A percentile compares a stretch with the other conserved stretches of the same genome.
These are phyloP conservation scores for Yamadazyma endophytica DNA, from an alignment of 805 yeast species.

Conservation along the genomic window DNA sequence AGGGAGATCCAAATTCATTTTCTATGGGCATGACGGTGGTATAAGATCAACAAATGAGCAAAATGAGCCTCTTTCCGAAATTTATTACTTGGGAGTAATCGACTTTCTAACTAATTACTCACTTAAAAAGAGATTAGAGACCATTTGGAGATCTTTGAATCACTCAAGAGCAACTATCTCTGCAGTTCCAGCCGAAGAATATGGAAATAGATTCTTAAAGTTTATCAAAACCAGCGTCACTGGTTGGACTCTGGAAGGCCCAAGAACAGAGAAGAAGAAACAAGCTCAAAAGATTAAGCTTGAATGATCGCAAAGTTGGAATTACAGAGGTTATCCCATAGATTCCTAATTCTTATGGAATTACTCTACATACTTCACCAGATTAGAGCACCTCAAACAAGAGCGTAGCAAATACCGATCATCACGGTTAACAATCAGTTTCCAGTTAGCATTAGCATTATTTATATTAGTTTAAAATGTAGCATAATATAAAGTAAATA, in stretches of 20 bases:
- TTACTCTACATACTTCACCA: too few species aligned
- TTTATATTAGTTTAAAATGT: conserved; percentile 3
- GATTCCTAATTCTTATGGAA: too few species aligned
- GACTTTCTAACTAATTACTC: conserved; percentile 88
- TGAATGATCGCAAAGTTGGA: not conserved
- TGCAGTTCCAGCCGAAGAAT: conserved; percentile 87
- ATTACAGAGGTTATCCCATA: not conserved
- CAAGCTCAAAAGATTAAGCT: not conserved
- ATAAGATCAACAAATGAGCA: conserved; percentile 64
- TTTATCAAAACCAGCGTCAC: conserved; percentile 49
- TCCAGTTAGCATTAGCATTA: too few species aligned
- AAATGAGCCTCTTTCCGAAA: conserved; percentile 56
- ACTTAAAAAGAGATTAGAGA: conserved; percentile 71
- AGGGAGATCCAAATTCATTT: conserved; percentile 49
- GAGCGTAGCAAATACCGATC: too few species aligned
- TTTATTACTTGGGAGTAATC: conserved; percentile 89
- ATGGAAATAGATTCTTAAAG: conserved; percentile 78
- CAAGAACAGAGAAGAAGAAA: conserved; percentile 1
- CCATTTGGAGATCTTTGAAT: conserved; percentile 73
- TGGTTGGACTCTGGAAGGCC: conserved; percentile 11
- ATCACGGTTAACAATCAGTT: too few species aligned
- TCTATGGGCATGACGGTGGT: conserved; percentile 84
- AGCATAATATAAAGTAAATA: conserved; percentile 1
- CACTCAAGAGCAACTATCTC: conserved; percentile 71
- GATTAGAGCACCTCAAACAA: too few species aligned